Base-by-base conservation (phyloP, 441 rosid species). In the Arabidopsis lyrata region DNA sequence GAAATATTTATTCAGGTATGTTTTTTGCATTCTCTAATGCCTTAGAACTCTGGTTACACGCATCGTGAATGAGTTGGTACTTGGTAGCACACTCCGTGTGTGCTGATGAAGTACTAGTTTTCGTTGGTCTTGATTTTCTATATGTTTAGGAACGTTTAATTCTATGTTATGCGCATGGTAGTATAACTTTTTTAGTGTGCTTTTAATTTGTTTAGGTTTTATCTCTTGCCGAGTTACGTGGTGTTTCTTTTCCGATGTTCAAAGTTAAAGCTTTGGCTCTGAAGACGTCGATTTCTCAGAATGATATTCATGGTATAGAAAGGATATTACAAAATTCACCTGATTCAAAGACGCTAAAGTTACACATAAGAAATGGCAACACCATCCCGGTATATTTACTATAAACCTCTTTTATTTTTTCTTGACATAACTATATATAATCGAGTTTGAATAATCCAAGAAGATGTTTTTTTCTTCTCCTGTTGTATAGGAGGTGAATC, bases 261-360 rank as follows among this genome's bases (percentile, higher is more conserved):
- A 64, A 64, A 3, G 32, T 64, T 3, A 64, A 64, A 22, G 7
- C 8, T 35, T 64, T 64, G 20, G 14, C 48, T 5, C 48, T 66
- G 3, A 6, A 66, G 27, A 36, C 59, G n/a, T 0, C 0, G 3
- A 20, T 66, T 6, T 52, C 0, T 66, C 49, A 15, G 7, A 5
- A 38, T 24, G 49, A 24, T 39, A n/a, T 52, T 53, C 60, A 24
- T 9, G 71, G 61, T 24, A 52, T 66, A 14, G 24, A 66, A 36
- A 52, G 49, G 5, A 0, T 47, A 1, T 18, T 65, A 50, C 70
- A 48, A 66, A 66, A 49, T 59, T 50, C 70, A 35, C 70, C 70
- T 49, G 14, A 3, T 36, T 14, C 50, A 35, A 9, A 66, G 48
- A 66, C 5, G 59, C 20, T 66, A 20, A 49, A 6, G 20, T 3